Percentiles rank a stretch among this genome's conserved stretches.
phyloP scores from a whole-genome alignment of 208 protist genomes.

The Leishmania tarentolae region DNA sequence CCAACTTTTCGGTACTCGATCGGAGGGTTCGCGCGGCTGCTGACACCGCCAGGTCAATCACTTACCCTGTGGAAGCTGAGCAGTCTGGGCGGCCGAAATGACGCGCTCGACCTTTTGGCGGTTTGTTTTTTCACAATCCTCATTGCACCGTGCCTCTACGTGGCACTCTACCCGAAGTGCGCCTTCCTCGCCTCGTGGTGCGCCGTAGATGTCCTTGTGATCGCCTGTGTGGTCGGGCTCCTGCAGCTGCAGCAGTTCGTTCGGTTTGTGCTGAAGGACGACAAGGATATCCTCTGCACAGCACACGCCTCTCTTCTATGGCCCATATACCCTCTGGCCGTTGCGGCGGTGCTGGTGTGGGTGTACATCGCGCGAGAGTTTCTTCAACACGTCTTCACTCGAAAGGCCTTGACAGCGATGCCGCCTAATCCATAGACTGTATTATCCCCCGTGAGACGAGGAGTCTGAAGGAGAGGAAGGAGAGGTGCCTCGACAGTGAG shows the following conservation, averaged over 20 bases:
- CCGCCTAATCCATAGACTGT: background rate
- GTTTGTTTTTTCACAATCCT: conserved; percentile 45
- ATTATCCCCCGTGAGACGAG: background rate
- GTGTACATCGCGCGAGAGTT: conserved; percentile 15
- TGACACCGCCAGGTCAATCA: conserved; percentile 20
- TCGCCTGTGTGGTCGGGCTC: conserved; percentile 87
- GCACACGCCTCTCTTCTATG: conserved; percentile 56
- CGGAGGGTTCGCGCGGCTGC: conserved; percentile 34
- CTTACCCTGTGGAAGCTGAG: conserved; percentile 35
- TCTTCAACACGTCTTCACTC: background rate
- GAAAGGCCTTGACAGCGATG: background rate
- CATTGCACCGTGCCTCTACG: conserved; percentile 46
- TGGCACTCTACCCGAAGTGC: conserved; percentile 17
- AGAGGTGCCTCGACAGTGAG: background rate
- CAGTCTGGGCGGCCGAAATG: conserved; percentile 6
- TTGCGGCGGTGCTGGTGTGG: conserved; percentile 41
- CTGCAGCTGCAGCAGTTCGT: conserved; percentile 93
- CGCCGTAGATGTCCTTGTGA: conserved; percentile 85
- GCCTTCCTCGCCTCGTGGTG: conserved; percentile 90
- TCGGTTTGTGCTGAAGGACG: conserved; percentile 84
- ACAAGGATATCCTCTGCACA: conserved; percentile 46
- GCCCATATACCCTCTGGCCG: conserved; percentile 46
- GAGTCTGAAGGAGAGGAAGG: background rate
- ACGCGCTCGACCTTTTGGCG: conserved; percentile 6
- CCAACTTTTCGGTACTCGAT: conserved; percentile 41